Evolutionary conservation across 805 yeast species (phyloP), one percentile per base, ranked within the genome.

Genomic region (Tetrapisispora nanseiensis): DNA sequence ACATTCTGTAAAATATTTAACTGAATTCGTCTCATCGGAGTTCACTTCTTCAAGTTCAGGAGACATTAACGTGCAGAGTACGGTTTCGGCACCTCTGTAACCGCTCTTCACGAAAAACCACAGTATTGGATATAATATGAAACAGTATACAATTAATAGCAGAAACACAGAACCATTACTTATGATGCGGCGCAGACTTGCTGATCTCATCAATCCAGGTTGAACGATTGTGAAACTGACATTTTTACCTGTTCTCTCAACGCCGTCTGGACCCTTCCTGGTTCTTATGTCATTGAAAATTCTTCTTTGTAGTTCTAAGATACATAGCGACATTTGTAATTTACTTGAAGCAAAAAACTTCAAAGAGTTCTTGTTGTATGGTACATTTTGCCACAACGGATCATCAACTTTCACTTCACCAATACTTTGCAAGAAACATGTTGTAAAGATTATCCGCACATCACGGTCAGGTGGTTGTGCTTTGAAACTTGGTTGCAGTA

Each of bases 381-480:
- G 68, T 31, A 65, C 70, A 2, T 63, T 49, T 42, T 72, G 72
- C 80, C 83, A 82, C 40, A 85, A 67, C 19, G 87, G 69, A 55
- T 82, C 86, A 12, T 67, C 62, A 3, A 75, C 33, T 44, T 82
- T 80, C 15, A 90, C 55, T 12, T 71, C 71, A 2, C 85, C 97
- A 62, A 84, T 56, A 1, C 86, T 75, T 48, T 86, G 92, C 10
- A 86, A 67, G 47, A 83, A 65, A 62, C 98, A 92, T 1, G 86
- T 73, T 0, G 89, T 74, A n/a, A 86, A 50, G 3, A 92, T 59
- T 5, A 92, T 75, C 35, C 97, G 69, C 2, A 92, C 95, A 55
- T 89, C 97, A 50, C 99, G 72, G 62, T 89, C 97, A 0, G 95
- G 86, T 2, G 97, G 94, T 65, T 92, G 99, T 2, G 79, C 80